Evolutionary conservation across 352 stramenopile genomes (phyloP), one percentile per base, ranked within the genome.

Genomic region (Pythium periplocum): DNA sequence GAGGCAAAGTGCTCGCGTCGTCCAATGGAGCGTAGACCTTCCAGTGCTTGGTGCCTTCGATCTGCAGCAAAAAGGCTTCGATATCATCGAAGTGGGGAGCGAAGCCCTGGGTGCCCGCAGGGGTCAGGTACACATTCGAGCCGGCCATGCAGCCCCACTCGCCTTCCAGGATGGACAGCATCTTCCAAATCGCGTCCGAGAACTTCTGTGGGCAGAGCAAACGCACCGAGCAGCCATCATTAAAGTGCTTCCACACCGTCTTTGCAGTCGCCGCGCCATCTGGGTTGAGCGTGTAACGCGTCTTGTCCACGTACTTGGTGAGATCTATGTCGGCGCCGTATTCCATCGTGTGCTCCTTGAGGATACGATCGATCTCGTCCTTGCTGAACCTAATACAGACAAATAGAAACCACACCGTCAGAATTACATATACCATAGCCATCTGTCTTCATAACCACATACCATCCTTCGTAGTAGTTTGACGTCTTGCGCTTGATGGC

Each of bases 51-150:
- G 62, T 85, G 38, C 94, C 96, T 75, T 98, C 90, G 2, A 73
- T 61, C 62, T 98, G 95, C 32, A 98, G 58, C 57, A 98, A 75
- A 63, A 98, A 98, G 0, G 93, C 94, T 63, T 98, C 94, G 59
- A 98, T 97, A 59, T 98, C 93, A 55, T 98, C 96, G 53, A 98
- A 98, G 69, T 98, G 96, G 4, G 96, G 94, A n/a, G 94, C 93
- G 75, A 98, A 98, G 9, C 96, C 96, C 73, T 98, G 94, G 9
- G 90, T 96, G 44, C 77, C 75, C 38, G 86, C 70, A 9, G 93
- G 92, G 6, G 96, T 98, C 36, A 98, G 68, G 68, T 98, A 98
- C 10, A 87, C 86, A 68, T 98, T 98, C 31, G 87, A 79, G 53
- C 95, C 95, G 8, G 96, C 90, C 86, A 97, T 98, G 53, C 88